Base-by-base conservation (phyloP, 257 asterid genomes). In the Solanum piurae region DNA sequence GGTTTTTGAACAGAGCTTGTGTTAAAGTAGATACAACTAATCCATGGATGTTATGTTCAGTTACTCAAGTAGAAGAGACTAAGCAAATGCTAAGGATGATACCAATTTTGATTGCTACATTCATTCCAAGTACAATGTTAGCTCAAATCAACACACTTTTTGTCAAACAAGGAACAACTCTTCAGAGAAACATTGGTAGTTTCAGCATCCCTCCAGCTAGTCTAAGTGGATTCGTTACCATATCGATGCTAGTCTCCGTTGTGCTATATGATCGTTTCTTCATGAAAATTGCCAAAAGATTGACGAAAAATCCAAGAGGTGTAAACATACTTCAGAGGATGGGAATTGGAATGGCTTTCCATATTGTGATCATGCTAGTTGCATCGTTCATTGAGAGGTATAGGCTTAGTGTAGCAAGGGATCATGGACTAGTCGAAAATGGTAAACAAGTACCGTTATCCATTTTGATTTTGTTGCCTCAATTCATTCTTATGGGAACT, bases 11-110 rank as follows among this genome's bases (percentile, higher is more conserved):
- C 91, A 97, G 93, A 89, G 98, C 98, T 37, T 88, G 96, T 71
- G 97, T 95, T 4, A 87, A 86, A 89, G 91, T 94, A 73, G 91
- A 89, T 33, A 83, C 93, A 36, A 89, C 90, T 0, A 90, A 90
- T 87, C 96, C 98, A 23, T 97, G 98, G 99, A 84, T 92, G 88
- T 91, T 95, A 9, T 93, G 96, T 88, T 40, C 98, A 21, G 95
- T 96, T 44, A 96, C 99, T 2, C 95, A 95, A 92, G 98, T 94
- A 0, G 99, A 96, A 89, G 99, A 94, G 89, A 94, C 98, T 21
- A 96, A 96, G 75, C 98, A 94, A 88, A 95, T 96, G 94, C 92
- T 96, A 23, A 89, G 94, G 46, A 94, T 96, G 97, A 89, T 96
- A 75, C 99, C 98, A 6, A 92, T 96, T 33, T 31, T 94, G 60